Conservation (phyloP, 2,329 filamentous ascomycete species). For the Fusarium cicatricum region DNA sequence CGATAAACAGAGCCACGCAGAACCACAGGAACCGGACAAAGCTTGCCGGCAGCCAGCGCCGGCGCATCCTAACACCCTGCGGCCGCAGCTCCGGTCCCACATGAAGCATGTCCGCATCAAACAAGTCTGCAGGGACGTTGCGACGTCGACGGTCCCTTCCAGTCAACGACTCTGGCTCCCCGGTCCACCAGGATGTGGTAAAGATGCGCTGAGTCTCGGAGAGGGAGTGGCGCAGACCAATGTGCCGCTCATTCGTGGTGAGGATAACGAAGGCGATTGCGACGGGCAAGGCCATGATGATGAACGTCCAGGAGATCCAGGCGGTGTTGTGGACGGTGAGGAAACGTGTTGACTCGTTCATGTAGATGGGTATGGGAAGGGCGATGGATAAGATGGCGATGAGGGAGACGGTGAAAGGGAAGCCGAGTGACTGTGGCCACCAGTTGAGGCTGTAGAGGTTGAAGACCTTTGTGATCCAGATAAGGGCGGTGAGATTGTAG, state of each 20-base stretch:
- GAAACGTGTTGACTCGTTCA: constrained; percentile 59
- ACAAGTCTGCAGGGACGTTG: constrained; percentile 47
- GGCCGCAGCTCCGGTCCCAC: constrained; percentile 38
- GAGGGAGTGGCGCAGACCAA: constrained; percentile 66
- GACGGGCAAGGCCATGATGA: constrained; percentile 75
- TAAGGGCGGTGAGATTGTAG: constrained; percentile 72
- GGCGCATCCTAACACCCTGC: constrained; percentile 53
- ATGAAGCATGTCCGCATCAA: constrained; percentile 49
- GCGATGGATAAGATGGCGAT: constrained; percentile 68
- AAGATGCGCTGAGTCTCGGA: constrained; percentile 75
- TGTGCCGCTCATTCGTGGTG: constrained; percentile 69
- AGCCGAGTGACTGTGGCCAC: constrained; percentile 72
- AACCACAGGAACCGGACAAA: constrained; percentile 77
- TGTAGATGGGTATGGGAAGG: constrained; percentile 67
- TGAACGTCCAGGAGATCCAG: constrained; percentile 75
- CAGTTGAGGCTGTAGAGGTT: constrained; percentile 76
- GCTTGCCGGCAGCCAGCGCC: constrained; percentile 69
- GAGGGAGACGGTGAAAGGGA: constrained; percentile 68
- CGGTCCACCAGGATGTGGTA: constrained; percentile 71
- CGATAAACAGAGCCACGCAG: constrained; percentile 68
- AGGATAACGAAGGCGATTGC: constrained; percentile 70
- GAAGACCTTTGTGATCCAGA: constrained; percentile 77
- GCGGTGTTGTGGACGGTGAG: constrained; percentile 70
- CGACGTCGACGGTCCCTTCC: constrained; percentile 54
- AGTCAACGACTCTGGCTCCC: constrained; percentile 60